Evolutionary conservation across 352 stramenopile species (phyloP).

Genomic region (Phytophthora rubi): DNA sequence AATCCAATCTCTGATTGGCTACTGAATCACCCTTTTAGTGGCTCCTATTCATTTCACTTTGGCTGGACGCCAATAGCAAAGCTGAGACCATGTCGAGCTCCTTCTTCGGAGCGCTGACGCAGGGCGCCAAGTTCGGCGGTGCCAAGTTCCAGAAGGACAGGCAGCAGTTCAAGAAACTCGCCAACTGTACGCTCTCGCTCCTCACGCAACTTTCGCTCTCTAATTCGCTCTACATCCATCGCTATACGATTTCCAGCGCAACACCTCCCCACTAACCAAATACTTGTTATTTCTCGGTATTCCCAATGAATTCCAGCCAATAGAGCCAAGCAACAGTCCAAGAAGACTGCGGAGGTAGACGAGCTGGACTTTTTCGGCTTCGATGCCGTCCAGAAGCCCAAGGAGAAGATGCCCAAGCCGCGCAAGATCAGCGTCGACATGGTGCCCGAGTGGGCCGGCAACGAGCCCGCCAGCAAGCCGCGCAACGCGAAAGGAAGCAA

Average conservation of each 20-base stretch:
- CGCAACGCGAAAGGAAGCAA: conserved; percentile 65
- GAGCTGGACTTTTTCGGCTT: conserved; percentile 88
- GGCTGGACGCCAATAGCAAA: conserved; percentile 31
- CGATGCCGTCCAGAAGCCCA: conserved; percentile 46
- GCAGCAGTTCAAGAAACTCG: conserved; percentile 55
- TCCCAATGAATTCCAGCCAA: conserved; percentile 18
- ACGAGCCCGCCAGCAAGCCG: conserved; percentile 46
- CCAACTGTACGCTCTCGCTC: conserved; percentile 14
- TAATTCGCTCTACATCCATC: conserved; percentile 13
- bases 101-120: conserved; percentile 78
- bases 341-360: conserved; percentile 40
- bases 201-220: conserved; percentile 8
- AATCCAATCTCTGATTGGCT: conserved; percentile 7
- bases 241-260: not conserved
- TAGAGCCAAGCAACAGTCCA: conserved; percentile 19
- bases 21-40: conserved; percentile 1
- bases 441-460: conserved; percentile 70
- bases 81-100: conserved; percentile 56
- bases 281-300: conserved; percentile 2
- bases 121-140: conserved; percentile 72
- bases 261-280: conserved; percentile 6
- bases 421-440: conserved; percentile 78
- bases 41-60: conserved; percentile 13
- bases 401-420: conserved; percentile 42
- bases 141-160: conserved; percentile 66